A percentile compares a stretch with the other conserved stretches of the same genome.
phyloP scores from a whole-genome alignment of 345 rosid genomes.

The Psidium guajava region DNA sequence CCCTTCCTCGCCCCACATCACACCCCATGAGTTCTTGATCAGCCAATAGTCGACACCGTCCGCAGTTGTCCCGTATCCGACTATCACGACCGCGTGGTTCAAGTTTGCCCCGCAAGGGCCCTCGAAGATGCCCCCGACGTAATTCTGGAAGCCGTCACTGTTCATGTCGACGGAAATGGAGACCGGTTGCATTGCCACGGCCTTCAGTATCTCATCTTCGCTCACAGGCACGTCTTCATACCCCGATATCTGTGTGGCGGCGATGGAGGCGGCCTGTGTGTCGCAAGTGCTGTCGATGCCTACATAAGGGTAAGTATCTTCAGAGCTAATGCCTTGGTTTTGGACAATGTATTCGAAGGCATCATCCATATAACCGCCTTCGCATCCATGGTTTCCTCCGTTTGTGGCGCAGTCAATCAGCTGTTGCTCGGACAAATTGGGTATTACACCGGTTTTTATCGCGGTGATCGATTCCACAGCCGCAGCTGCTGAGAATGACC shows the following conservation, averaged over 20 bases:
- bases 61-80: constrained; percentile 28
- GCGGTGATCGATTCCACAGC: constrained; percentile 6
- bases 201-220: constrained; percentile 34
- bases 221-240: constrained; percentile 35
- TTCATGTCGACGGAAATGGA: constrained; percentile 24
- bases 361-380: constrained; percentile 17
- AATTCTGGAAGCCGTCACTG: constrained; percentile 9
- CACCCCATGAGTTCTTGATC: constrained; percentile 50
- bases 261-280: neutral
- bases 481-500: neutral
- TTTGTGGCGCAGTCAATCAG: constrained; percentile 32
- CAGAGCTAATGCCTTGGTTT: constrained; percentile 19
- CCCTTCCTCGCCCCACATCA: constrained; percentile 37
- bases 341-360: constrained; percentile 19
- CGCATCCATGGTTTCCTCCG: constrained; percentile 28
- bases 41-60: constrained; percentile 32
- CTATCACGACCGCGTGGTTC: constrained; percentile 33
- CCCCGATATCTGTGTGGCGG: constrained; percentile 17
- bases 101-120: constrained; percentile 18
- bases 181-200: constrained; percentile 52
- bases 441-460: constrained; percentile 19
- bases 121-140: constrained; percentile 19
- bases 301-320: constrained; percentile 15
- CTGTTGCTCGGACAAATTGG: constrained; percentile 46
- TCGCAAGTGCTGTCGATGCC: constrained; percentile 13